Base-by-base conservation (phyloP, 805 yeast genomes). In the Cyberlindnera mississippiensis region DNA sequence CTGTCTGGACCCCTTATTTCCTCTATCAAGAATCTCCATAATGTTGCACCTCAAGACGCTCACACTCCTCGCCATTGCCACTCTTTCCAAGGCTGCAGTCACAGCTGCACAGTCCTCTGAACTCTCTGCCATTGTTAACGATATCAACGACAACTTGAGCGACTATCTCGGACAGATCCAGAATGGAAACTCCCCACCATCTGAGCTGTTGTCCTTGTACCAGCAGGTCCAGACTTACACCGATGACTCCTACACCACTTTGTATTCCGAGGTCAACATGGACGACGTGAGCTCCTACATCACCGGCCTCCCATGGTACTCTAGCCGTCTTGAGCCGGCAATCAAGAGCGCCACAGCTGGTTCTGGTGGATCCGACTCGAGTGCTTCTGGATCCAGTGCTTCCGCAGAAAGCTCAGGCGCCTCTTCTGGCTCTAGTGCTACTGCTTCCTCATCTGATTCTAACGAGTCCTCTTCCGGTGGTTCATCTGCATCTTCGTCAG, bases 241-340 rank as follows among this genome's bases (percentile, higher is more conserved):
- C 11, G 65, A 64, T 39, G 59, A 59, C 22, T 53, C 62, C 15
- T 63, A 56, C 50, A 63, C 67, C 39, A 49, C 65, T 26, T 49
- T 64, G 40, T 61, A 49, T 47, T 11, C 37, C 18, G 40, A 49
- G 33, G 49, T 64, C 30, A 60, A 62, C 41, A 39, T 48, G 36
- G 33, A 41, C 36, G 55, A 48, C 13, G 53, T 63, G 5, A 45
- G 53, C 7, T 35, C 55, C n/a, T 56, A 58, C 37, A 53, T 62
- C 33, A 53, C 62, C 17, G 57, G 54, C 19, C 50, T 64, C 29
- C 63, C 67, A 45, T 64, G 67, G 67, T 64, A 50, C 42, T 48
- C 53, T 2, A 33, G 52, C 13, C 49, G 57, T 46, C 33, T 53
- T 17, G 32, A 28, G 5, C 27, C 48, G 1, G 44, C 15, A 5